Evolutionary conservation across 345 rosid species (phyloP), one percentile per base, ranked within the genome.

Genomic region (Acer yangbiense): DNA sequence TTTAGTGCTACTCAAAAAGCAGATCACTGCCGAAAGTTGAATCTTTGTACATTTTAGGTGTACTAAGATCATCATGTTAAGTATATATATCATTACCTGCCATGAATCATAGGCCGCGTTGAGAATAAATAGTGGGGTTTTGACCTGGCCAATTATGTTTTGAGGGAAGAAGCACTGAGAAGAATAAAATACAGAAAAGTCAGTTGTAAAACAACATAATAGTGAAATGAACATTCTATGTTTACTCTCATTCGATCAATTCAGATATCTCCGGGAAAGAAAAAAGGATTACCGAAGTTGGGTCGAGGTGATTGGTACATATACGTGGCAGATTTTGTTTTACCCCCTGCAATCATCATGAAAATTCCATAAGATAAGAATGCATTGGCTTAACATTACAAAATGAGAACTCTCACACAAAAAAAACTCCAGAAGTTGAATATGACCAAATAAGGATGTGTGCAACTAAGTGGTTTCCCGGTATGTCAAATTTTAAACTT

Each of bases 131-230:
- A 96, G 81, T 0, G 99, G 98, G 65, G 98, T 89, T 78, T 80
- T 87, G 46, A 96, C 85, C 67, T 88, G 86, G 72, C 81, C 79
- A n/a, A 96, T 96, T 79, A 93, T 35, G 83, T 94, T 88, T 76
- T 96, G 99, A n/a, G 99, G 98, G 87, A 96, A 96, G 90, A 96
- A 96, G 84, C 99, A 96, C 99, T 92, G 87, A 3, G 71, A 62
- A 72, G 20, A 74, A 41, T 43, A 64, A 67, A 70, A 54, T 52
- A 64, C 69, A 68, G 41, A 11, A 54, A 48, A 46, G 57, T 69
- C 68, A 75, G 73, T 67, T 75, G 25, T 69, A 41, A 50, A 16
- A 57, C 57, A 78, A 76, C 44, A 50, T 11, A 60, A 74, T 71
- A 11, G 10, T 61, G 66, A 32, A 18, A 27, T 46, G 60, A 32